A percentile compares a stretch with the other conserved stretches of the same genome.
Conservation (phyloP, 2,329 filamentous ascomycete species). For the Colletotrichum orbiculare region DNA sequence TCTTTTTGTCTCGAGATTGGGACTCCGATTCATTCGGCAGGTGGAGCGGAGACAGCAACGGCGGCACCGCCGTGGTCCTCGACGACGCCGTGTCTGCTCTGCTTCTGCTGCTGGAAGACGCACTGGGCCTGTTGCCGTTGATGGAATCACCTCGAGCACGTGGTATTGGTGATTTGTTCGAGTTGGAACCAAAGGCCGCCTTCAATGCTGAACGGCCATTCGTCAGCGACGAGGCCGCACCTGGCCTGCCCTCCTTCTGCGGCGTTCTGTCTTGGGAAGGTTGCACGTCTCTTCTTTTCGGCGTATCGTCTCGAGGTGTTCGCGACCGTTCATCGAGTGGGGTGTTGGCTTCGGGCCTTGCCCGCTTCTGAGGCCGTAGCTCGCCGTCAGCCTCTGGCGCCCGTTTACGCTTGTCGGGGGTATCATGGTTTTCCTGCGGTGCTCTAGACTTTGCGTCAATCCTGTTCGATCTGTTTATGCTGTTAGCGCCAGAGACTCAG, state of each 20-base stretch:
- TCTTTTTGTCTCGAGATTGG: conserved; percentile 44
- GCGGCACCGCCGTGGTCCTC: conserved; percentile 57
- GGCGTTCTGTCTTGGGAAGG: conserved; percentile 43
- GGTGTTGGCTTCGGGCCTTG: conserved; percentile 52
- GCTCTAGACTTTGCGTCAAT: conserved; percentile 15
- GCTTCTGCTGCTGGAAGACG: conserved; percentile 47
- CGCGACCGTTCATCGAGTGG: conserved; percentile 46
- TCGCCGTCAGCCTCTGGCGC: conserved; percentile 56
- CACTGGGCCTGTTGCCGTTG: conserved; percentile 54
- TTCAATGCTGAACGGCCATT: conserved; percentile 52
- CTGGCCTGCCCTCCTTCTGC: conserved; percentile 43
- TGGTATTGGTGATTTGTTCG: conserved; percentile 49
- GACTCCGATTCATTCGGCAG: conserved; percentile 52
- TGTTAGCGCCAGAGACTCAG: conserved; percentile 7
- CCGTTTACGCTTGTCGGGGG: conserved; percentile 61
- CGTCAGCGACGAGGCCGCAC: conserved; percentile 43
- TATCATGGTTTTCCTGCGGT: conserved; percentile 29
- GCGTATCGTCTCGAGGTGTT: conserved; percentile 47
- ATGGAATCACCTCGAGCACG: conserved; percentile 53
- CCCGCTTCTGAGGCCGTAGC: conserved; percentile 58
- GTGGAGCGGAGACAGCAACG: conserved; percentile 63
- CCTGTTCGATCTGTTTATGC: conserved; percentile 15
- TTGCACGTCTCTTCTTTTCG: conserved; percentile 44
- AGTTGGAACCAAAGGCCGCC: conserved; percentile 40
- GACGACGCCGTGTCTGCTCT: conserved; percentile 50